Evolutionary conservation across 2,329 filamentous ascomycete genomes (phyloP), one percentile per base, ranked within the genome.

Genomic region (Colletotrichum spinosum): DNA sequence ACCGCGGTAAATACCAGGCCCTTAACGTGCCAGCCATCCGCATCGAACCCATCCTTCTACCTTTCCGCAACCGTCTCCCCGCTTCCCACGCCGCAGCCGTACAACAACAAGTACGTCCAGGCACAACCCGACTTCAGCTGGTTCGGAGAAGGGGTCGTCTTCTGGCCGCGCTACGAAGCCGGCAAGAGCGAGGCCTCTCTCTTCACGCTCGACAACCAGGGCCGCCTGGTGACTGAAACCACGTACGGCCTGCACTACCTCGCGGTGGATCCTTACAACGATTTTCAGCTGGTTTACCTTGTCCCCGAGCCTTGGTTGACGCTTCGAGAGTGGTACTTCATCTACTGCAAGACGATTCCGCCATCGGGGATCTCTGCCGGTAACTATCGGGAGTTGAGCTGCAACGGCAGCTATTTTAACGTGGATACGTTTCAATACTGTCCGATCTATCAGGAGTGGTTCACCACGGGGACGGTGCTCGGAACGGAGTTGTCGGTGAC

Each of bases 161-260:
- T 54, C 38, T 17, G 39, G 51, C 37, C 38, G 15, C 35, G 41
- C 3, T 48, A 49, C 7, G n/a, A 34, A 9, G 13, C 45, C 13
- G 37, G n/a, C 37, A 58, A 50, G 45, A n/a, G n/a, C 35, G 17
- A 38, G 1, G 44, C 55, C 8, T 33, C 17, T 13, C 2, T 51
- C 34, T 58, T 58, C 45, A 41, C 15, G 25, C 37, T 58, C 33
- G 55, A 58, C 35, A 33, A 15, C 33, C 33, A 58, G 25, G 55
- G 55, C 55, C 44, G 55, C 35, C 15, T 58, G 7, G 35, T 58
- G 10, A 50, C 55, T 4, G 15, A 51, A 8, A 58, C 55, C 12
- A 49, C 44, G 33, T 58, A 58, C 6, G 55, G 45, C 4, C 25
- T 25, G n/a, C 55, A 50, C 44, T 58, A 17, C 35, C 15, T 39